phyloP scores from a whole-genome alignment of 768 basidiomycete species.

The Boletus rex-veris region DNA sequence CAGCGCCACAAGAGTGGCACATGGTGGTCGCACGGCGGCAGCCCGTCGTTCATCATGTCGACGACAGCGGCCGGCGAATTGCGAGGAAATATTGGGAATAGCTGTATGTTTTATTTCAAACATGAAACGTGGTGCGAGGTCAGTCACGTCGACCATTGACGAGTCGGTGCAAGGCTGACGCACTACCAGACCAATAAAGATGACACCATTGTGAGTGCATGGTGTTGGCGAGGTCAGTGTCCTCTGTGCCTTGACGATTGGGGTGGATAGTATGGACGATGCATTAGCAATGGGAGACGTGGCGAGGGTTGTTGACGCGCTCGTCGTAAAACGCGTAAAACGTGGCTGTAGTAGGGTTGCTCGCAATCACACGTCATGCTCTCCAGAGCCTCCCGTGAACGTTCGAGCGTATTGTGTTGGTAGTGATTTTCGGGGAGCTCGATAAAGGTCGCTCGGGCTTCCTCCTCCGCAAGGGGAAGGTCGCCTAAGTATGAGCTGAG shows the following conservation, averaged over 20 bases:
- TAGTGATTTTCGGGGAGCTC: slow-evolving; percentile 79
- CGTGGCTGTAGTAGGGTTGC: slow-evolving; percentile 35
- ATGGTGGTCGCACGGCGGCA: too few relatives aligned
- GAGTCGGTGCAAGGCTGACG: too few relatives aligned
- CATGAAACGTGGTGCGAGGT: too few relatives aligned
- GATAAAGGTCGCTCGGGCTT: slow-evolving; percentile 65
- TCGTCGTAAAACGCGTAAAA: slow-evolving; percentile 33
- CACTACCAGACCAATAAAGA: background rate
- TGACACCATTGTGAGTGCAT: slow-evolving; percentile 34
- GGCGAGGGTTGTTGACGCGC: background rate
- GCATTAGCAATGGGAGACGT: slow-evolving; percentile 39
- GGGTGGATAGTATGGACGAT: slow-evolving; percentile 40
- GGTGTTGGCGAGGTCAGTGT: slow-evolving; percentile 37
- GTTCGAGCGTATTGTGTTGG: slow-evolving; percentile 54
- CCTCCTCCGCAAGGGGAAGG: slow-evolving; percentile 75
- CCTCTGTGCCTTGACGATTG: slow-evolving; percentile 27
- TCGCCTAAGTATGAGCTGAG: slow-evolving; percentile 68
- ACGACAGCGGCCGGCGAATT: too few relatives aligned
- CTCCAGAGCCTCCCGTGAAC: slow-evolving; percentile 83
- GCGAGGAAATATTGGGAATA: too few relatives aligned
- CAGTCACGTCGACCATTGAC: too few relatives aligned
- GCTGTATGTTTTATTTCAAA: too few relatives aligned
- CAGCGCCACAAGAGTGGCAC: too few relatives aligned
- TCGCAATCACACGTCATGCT: slow-evolving; percentile 45
- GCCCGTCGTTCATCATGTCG: too few relatives aligned